phyloP scores from a whole-genome alignment of 2,329 filamentous ascomycete species.

The Trichoderma cornu-damae region DNA sequence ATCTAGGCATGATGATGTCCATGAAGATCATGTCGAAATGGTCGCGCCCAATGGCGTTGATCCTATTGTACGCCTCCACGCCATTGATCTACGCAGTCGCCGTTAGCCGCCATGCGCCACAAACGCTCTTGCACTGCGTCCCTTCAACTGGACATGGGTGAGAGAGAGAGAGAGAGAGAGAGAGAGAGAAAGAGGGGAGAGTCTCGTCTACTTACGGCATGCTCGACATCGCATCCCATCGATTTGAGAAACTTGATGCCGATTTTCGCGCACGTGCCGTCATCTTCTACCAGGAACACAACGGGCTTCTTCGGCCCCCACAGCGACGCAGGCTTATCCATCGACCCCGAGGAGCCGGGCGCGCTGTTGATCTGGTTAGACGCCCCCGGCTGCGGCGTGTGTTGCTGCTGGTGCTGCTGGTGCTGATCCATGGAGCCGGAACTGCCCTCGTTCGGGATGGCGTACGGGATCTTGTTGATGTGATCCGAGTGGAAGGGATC shows the following conservation, averaged over 20 bases:
- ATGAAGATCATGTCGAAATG: constrained; percentile 69
- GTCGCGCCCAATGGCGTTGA: constrained; percentile 47
- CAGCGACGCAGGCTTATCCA: constrained; percentile 38
- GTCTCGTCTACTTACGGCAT: constrained; percentile 48
- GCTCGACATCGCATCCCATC: constrained; percentile 62
- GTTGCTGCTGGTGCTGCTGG: constrained; percentile 28
- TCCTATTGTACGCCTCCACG: constrained; percentile 83
- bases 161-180: no score
- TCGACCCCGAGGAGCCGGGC: constrained; percentile 26
- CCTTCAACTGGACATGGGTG: no score
- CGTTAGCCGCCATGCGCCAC: background rate
- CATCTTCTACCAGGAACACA: constrained; percentile 86
- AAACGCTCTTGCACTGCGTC: no score
- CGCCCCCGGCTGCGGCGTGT: constrained; percentile 17
- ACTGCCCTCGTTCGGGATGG: constrained; percentile 56
- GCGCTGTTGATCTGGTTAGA: constrained; percentile 22
- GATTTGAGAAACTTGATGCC: constrained; percentile 62
- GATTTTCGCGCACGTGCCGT: constrained; percentile 61
- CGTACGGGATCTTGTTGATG: constrained; percentile 88
- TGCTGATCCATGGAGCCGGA: constrained; percentile 38
- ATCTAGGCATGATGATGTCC: constrained; percentile 95
- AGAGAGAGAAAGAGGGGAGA: no score
- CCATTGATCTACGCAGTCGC: constrained; percentile 55
- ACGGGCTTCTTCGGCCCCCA: constrained; percentile 64
- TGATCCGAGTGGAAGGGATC: constrained; percentile 93